A percentile compares a stretch with the other conserved stretches of the same genome.
Evolutionary conservation across 2,329 filamentous ascomycete species (phyloP).

Genomic region (Fonsecaea multimorphosa): DNA sequence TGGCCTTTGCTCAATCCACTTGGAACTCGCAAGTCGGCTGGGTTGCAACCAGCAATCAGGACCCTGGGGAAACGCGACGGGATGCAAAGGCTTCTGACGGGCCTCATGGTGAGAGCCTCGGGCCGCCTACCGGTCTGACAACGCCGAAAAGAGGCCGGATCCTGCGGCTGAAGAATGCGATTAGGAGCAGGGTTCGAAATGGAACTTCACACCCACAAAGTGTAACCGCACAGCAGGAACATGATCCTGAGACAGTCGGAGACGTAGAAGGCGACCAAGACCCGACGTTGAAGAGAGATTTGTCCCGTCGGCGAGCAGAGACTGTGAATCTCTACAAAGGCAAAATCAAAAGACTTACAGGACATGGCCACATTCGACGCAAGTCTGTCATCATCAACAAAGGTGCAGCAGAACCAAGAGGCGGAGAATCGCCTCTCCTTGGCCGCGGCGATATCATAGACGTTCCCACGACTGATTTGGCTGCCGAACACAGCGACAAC

Average conservation of each 20-base stretch:
- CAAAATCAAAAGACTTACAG: constrained; percentile 31
- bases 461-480: constrained; percentile 18
- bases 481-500: constrained; percentile 24
- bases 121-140: neutral
- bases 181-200: constrained; percentile 21
- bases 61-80: neutral
- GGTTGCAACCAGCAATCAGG: constrained; percentile 12
- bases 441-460: constrained; percentile 15
- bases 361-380: constrained; percentile 25
- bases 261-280: neutral
- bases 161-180: constrained; percentile 18
- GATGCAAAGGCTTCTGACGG: neutral
- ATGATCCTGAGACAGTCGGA: neutral
- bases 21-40: constrained; percentile 27
- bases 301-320: constrained; percentile 22
- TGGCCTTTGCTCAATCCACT: constrained; percentile 24
- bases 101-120: neutral
- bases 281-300: constrained; percentile 5
- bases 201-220: neutral
- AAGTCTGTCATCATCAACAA: constrained; percentile 26
- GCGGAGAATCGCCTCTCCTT: constrained; percentile 28
- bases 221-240: neutral
- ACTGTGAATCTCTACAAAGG: constrained; percentile 31
- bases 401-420: constrained; percentile 5
- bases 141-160: constrained; percentile 21